Evolutionary conservation across 441 rosid genomes (phyloP), one percentile per base, ranked within the genome.

Genomic region (Populus hybrid): DNA sequence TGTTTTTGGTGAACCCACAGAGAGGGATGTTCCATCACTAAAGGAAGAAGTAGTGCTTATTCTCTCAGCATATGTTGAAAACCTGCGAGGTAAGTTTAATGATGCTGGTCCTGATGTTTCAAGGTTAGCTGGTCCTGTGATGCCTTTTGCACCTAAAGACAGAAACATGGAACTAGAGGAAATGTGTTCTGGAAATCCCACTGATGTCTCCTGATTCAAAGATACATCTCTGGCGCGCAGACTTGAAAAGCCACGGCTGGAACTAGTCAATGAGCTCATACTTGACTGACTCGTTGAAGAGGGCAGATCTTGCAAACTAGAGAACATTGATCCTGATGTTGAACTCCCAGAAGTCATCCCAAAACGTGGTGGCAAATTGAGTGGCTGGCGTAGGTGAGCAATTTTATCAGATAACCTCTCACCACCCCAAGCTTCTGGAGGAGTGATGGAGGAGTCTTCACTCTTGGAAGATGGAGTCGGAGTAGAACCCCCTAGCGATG

Each of bases 361-460:
- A 73, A 91, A 86, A 76, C 90, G 91, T 64, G 97, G 86, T 35
- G 98, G 88, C 75, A 89, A 66, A 78, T 80, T 82, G 76, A 72
- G 84, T 28, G 89, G 81, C 80, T 88, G 97, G 50, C 83, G 87
- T 42, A 90, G 82, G 72, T 86, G 88, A 79, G 87, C 73, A 76
- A 85, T 81, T 85, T 90, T 94, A 28, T 92, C 92, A 74, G 95
- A 83, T 78, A 92, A 75, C 84, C 83, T 90, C 83, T 92, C 95
- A 73, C 98, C 98, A 70, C 98, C 99, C 98, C 99, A 96, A 78
- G 99, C 97, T 88, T 96, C 98, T 74, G 99, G 99, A 82, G 98
- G 99, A 77, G 97, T 93, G 80, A 90, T 84, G 46, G 95, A 87
- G 73, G 95, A 76, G 54, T 93, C 93, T 82, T 90, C 98, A 70